Conservation (phyloP, 768 basidiomycete species). For the Amanita exitialis region DNA sequence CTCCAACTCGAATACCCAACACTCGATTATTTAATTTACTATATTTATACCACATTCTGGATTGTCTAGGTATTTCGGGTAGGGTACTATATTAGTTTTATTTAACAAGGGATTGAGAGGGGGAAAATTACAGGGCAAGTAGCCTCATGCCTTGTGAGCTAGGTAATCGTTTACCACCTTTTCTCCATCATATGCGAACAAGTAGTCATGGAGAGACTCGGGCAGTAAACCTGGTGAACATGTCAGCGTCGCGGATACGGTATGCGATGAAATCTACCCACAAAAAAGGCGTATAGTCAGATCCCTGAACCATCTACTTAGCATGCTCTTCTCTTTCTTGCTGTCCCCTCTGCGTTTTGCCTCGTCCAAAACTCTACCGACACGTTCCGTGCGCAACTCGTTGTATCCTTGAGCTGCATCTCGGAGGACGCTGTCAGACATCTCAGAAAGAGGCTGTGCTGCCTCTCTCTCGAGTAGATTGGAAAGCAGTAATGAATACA, state of each 20-base stretch:
- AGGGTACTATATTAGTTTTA: too few relatives aligned
- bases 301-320: constrained; percentile 23
- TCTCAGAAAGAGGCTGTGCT: not conserved
- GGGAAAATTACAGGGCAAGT: not conserved
- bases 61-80: not conserved
- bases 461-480: constrained; percentile 15
- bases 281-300: constrained; percentile 22
- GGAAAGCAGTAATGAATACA: constrained; percentile 23
- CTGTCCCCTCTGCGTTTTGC: constrained; percentile 20
- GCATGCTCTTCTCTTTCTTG: constrained; percentile 21
- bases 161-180: constrained; percentile 14
- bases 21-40: not conserved
- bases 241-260: not conserved
- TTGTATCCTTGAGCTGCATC: constrained; percentile 11
- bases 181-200: constrained; percentile 20
- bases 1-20: not conserved
- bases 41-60: not conserved
- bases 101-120: too few relatives aligned
- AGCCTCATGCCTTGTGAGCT: constrained; percentile 5
- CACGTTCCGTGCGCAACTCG: constrained; percentile 21
- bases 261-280: constrained; percentile 11
- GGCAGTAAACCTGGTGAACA: constrained; percentile 18
- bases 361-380: constrained; percentile 21
- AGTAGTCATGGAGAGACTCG: constrained; percentile 17
- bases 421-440: not conserved